Percentiles rank a stretch among this genome's conserved stretches.
Evolutionary conservation across 1,284 basidiomycete genomes (phyloP).

Genomic region (Rhizopogon parksii): DNA sequence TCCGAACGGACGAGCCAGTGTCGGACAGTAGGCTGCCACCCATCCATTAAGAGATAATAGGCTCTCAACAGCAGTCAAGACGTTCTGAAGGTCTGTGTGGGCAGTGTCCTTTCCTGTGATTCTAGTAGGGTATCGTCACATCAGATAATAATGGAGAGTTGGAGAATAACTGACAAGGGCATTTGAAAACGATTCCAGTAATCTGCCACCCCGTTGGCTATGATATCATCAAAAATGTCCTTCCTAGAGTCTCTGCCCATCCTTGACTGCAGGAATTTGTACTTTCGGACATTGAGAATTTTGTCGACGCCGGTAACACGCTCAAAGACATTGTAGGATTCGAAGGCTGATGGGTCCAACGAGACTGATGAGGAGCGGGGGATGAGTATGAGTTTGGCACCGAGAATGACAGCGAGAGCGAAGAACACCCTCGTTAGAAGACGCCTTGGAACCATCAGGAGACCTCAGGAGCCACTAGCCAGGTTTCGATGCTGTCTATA

Average conservation of each 20-base stretch:
- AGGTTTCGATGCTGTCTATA: neutral
- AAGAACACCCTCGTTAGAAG: constrained; percentile 14
- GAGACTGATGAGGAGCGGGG: constrained; percentile 10
- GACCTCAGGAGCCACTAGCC: neutral
- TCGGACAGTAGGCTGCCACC: constrained; percentile 95
- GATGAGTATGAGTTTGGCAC: constrained; percentile 13
- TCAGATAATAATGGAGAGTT: constrained; percentile 4
- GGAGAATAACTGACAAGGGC: constrained; percentile 60
- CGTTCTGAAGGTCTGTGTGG: constrained; percentile 82
- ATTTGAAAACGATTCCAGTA: constrained; percentile 89
- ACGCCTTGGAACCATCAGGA: constrained; percentile 20
- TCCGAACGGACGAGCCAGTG: constrained; percentile 83
- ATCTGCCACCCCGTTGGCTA: constrained; percentile 72
- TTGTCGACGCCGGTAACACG: constrained; percentile 78
- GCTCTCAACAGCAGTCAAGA: constrained; percentile 82
- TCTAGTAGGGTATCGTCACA: constrained; percentile 31
- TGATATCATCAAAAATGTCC: constrained; percentile 72
- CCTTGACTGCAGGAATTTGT: constrained; percentile 81
- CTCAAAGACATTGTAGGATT: constrained; percentile 69
- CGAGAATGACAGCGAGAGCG: constrained; percentile 14
- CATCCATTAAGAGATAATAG: constrained; percentile 91
- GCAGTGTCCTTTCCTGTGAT: constrained; percentile 77
- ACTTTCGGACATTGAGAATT: constrained; percentile 77
- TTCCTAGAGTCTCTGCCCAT: constrained; percentile 77
- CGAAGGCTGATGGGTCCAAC: constrained; percentile 18